These are phyloP conservation scores for Glomus cerebriforme DNA, from an alignment of 192 early-diverging fungal genomes.

Conservation along the genomic window DNA sequence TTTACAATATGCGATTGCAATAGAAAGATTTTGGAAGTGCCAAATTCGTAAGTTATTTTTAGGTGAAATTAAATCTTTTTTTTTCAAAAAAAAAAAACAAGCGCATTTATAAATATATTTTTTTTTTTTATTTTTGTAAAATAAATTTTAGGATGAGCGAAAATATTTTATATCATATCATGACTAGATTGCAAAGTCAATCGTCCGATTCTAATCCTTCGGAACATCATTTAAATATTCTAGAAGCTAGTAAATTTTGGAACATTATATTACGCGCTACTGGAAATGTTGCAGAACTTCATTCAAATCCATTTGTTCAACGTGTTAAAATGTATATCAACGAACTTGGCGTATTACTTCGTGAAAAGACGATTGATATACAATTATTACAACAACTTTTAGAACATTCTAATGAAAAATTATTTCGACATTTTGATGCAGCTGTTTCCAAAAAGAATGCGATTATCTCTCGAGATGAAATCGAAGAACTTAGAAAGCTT, in stretches of 20 bases:
- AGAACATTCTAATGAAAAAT: not conserved
- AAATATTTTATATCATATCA: not conserved
- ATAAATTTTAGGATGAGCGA: slow-evolving; percentile 1
- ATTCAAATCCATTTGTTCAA: not conserved
- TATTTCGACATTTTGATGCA: not conserved
- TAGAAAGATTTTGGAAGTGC: not conserved
- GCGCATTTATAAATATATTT: too few species aligned
- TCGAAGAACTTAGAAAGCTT: not conserved
- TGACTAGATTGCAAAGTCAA: not conserved
- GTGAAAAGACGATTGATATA: not conserved
- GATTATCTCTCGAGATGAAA: not conserved
- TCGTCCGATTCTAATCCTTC: not conserved
- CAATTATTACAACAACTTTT: not conserved
- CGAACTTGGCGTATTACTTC: not conserved
- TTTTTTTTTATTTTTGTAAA: not conserved
- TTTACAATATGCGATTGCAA: not conserved
- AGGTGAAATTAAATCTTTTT: too few species aligned
- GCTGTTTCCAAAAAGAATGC: not conserved
- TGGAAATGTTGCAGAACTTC: not conserved
- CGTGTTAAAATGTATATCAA: not conserved
- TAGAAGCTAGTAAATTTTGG: not conserved
- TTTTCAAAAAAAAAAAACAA: too few species aligned
- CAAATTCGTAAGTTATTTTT: not conserved
- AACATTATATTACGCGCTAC: not conserved
- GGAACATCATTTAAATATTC: not conserved